These are phyloP conservation scores for Trichoderma sp. DNA, from an alignment of 2,329 filamentous ascomycete genomes.

Conservation along the genomic window DNA sequence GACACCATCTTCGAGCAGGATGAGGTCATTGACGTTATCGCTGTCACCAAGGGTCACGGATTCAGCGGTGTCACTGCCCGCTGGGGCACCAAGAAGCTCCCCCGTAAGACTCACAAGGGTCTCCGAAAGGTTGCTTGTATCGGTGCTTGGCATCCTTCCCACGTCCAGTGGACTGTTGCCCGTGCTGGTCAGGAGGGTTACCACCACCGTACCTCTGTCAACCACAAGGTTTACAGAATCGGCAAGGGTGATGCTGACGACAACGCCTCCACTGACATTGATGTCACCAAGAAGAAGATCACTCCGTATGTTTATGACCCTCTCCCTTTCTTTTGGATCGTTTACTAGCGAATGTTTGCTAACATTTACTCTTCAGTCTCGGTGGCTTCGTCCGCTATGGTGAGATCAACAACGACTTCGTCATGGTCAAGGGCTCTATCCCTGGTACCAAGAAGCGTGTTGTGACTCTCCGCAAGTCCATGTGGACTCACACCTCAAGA, in stretches of 20 bases:
- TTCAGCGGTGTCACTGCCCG: conserved; percentile 95
- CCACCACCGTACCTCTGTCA: conserved; percentile 99
- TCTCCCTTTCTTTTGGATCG: too few species aligned
- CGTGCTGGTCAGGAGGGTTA: conserved; percentile 99
- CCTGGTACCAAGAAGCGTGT: conserved; percentile 99
- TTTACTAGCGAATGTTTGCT: conserved; percentile 24
- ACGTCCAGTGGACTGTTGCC: conserved; percentile 99
- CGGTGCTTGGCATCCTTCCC: conserved; percentile 99
- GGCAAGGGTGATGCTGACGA: conserved; percentile 87
- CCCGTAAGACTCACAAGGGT: conserved; percentile 99
- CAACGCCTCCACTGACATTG: conserved; percentile 91
- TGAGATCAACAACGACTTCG: conserved; percentile 98
- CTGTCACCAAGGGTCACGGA: conserved; percentile 99
- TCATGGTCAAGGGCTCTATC: conserved; percentile 96
- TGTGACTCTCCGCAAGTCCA: conserved; percentile 97
- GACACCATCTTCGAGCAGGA: conserved; percentile 97
- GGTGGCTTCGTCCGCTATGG: conserved; percentile 99
- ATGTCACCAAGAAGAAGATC: conserved; percentile 99
- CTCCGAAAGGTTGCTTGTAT: conserved; percentile 99
- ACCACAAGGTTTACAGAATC: conserved; percentile 99
- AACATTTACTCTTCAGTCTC: conserved; percentile 57
- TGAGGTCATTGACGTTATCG: conserved; percentile 99
- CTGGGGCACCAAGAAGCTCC: conserved; percentile 99
- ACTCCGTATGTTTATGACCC: conserved; percentile 77
- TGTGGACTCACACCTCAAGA: conserved; percentile 95